Percentiles rank a stretch among this genome's conserved stretches.
Evolutionary conservation across 2,329 filamentous ascomycete species (phyloP).

Genomic region (Talaromyces funiculosus): DNA sequence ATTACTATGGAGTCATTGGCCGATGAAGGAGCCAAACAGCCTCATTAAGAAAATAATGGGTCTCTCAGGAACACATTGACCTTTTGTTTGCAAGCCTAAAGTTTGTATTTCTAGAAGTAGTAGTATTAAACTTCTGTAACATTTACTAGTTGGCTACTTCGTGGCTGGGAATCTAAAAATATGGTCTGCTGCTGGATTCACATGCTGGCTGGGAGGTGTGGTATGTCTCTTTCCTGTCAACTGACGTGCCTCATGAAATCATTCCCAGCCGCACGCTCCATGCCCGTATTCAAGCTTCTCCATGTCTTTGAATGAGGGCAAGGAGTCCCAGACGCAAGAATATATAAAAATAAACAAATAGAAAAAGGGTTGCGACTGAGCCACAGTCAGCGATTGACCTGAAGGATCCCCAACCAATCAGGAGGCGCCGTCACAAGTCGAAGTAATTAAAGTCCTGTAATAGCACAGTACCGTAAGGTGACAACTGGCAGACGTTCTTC

Average conservation of each 20-base stretch:
- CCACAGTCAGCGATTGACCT: slow-evolving; percentile 5
- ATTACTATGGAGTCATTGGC: neutral
- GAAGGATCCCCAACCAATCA: neutral
- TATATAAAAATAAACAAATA: neutral
- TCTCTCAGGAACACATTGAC: neutral
- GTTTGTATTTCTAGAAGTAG: neutral
- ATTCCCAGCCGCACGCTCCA: neutral
- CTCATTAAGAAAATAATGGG: neutral
- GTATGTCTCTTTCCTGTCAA: neutral
- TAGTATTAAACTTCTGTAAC: neutral
- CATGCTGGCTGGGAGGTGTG: neutral
- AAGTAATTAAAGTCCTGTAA: slow-evolving; percentile 1
- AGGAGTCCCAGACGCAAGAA: neutral
- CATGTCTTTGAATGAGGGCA: neutral
- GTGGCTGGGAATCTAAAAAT: neutral
- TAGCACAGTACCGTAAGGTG: neutral
- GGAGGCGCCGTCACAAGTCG: neutral
- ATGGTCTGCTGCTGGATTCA: neutral
- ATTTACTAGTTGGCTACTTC: neutral
- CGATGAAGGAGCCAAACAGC: neutral
- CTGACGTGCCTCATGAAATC: neutral
- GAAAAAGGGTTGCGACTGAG: slow-evolving; percentile 1
- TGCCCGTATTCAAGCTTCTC: neutral
- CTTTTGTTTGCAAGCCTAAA: neutral
- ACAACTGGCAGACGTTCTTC: neutral